Evolutionary conservation across 1,284 basidiomycete species (phyloP).

Genomic region (Fomitopsis schrenkii): DNA sequence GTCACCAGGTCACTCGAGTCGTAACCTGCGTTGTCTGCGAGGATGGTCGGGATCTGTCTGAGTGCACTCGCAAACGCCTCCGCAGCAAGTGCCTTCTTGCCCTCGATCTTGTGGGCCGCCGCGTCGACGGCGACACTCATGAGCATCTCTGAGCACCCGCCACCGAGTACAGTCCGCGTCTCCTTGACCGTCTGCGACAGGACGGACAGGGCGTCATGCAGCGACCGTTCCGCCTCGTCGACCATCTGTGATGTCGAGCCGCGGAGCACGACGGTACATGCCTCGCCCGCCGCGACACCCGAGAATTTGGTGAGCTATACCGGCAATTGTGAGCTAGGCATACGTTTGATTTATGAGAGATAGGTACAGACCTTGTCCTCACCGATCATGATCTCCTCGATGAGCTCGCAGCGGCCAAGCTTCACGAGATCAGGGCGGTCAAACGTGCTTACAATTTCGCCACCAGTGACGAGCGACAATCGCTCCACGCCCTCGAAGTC

Average conservation of each 20-base stretch:
- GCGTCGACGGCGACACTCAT: conserved; percentile 97
- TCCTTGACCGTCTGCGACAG: conserved; percentile 98
- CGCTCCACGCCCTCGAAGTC: conserved; percentile 99
- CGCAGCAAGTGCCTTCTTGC: conserved; percentile 95
- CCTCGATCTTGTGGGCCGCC: conserved; percentile 78
- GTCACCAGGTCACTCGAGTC: conserved; percentile 96
- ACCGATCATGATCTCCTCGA: conserved; percentile 99
- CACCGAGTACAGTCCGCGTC: conserved; percentile 90
- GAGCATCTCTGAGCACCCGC: conserved; percentile 97
- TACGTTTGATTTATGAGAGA: too few relatives aligned
- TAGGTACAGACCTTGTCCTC: conserved; percentile 82
- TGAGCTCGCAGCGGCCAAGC: conserved; percentile 90
- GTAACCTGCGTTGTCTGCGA: conserved; percentile 97
- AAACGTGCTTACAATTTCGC: conserved; percentile 96
- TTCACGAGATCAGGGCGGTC: conserved; percentile 92
- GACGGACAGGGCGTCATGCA: conserved; percentile 97
- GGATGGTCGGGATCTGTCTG: conserved; percentile 92
- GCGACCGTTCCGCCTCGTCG: conserved; percentile 96
- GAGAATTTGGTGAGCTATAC: conserved; percentile 96
- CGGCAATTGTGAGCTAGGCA: neutral
- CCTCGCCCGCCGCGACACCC: conserved; percentile 95
- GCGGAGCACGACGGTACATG: conserved; percentile 97
- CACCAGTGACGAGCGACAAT: conserved; percentile 93
- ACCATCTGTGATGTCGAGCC: conserved; percentile 99
- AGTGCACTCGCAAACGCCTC: conserved; percentile 91